phyloP scores from a whole-genome alignment of 78 protist genomes.

The Planoprotostelium fungivorum region DNA sequence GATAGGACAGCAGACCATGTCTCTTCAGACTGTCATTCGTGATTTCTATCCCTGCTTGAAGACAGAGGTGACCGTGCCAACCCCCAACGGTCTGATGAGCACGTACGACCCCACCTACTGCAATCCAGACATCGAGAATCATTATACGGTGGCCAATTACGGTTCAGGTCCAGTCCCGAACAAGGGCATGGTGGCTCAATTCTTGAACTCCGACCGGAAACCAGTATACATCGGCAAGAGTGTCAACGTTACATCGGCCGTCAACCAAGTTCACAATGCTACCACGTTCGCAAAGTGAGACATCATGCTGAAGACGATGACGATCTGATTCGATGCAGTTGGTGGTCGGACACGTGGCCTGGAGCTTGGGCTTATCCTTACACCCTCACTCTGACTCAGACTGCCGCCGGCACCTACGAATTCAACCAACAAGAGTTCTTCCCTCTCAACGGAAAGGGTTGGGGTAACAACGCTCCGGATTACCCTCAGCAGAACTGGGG shows the following conservation, averaged over 20 bases:
- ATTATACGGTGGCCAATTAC: no score
- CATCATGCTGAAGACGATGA: no score
- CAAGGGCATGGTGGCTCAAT: background rate
- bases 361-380: background rate
- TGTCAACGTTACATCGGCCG: no score
- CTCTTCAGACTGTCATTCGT: background rate
- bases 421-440: background rate
- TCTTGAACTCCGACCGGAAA: background rate
- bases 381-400: background rate
- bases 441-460: background rate
- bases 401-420: background rate
- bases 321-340: background rate
- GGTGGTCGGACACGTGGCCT: background rate
- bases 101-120: background rate
- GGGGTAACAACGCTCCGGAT: background rate
- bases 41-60: background rate
- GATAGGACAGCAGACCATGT: no score
- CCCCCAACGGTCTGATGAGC: background rate
- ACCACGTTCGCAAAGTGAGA: no score
- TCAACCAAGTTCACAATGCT: no score
- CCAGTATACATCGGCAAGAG: background rate
- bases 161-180: background rate
- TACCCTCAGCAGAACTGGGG: background rate
- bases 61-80: background rate
- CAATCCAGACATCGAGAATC: background rate